These are phyloP conservation scores for Mucor racemosus DNA, from an alignment of 371 early-diverging fungal species.

Conservation along the genomic window DNA sequence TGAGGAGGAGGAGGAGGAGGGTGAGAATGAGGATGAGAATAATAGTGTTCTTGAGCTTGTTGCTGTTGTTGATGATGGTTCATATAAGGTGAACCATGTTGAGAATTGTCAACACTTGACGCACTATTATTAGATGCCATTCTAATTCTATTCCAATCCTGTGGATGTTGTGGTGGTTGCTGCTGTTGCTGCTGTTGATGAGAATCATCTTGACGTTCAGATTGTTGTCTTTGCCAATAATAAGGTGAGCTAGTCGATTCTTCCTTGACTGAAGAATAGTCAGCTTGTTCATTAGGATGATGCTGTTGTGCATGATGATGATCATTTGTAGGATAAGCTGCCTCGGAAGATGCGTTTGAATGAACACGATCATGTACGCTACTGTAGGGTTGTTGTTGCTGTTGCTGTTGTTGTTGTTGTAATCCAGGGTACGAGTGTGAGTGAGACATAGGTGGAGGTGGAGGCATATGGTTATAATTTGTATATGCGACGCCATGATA, in stretches of 20 bases:
- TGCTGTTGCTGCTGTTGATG: constrained; percentile 14
- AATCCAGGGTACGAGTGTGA: constrained; percentile 11
- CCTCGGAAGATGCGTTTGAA: constrained; percentile 8
- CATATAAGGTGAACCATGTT: constrained; percentile 29
- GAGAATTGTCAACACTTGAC: constrained; percentile 26
- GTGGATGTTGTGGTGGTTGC: no score
- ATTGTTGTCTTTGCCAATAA: constrained; percentile 28
- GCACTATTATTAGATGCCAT: constrained; percentile 27
- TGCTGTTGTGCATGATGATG: constrained; percentile 5
- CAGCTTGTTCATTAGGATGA: not conserved
- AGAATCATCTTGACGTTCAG: constrained; percentile 1
- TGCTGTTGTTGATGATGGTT: constrained; percentile 20
- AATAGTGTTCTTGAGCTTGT: constrained; percentile 16
- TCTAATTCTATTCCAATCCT: constrained; percentile 27
- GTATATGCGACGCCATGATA: constrained; percentile 25
- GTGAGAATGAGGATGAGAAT: constrained; percentile 17
- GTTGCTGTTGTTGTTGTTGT: constrained; percentile 2
- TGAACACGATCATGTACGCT: constrained; percentile 18
- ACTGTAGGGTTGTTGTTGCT: constrained; percentile 4
- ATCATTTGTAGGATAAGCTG: constrained; percentile 3
- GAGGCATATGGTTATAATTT: constrained; percentile 18
- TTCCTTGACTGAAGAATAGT: constrained; percentile 3
- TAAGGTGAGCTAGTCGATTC: constrained; percentile 20
- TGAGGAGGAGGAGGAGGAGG: constrained; percentile 8
- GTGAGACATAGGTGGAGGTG: constrained; percentile 20